Base-by-base conservation (phyloP, 2,329 filamentous ascomycete species). In the Fusarium neocosmosporiellum region DNA sequence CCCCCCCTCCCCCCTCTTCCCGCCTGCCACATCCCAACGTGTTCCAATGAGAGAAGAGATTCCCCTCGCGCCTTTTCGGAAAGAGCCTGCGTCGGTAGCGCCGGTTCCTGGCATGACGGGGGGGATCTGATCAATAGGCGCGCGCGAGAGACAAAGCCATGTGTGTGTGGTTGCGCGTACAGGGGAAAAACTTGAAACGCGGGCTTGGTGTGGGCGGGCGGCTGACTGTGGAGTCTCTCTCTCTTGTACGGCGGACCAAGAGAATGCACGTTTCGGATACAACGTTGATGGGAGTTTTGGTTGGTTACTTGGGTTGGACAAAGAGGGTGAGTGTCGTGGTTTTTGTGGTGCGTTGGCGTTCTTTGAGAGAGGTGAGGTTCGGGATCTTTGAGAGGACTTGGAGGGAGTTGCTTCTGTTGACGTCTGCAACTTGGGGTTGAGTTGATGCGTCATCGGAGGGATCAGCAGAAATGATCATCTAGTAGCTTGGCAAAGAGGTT, bases 41-140 rank as follows among this genome's bases (percentile, higher is more conserved):
- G 46, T 50, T 50, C 46, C 46, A 50, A 50, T 50, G 3, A 20
- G 24, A 50, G 10, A 7, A 11, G 18, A 50, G 24, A 46, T 46
- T 46, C 41, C 46, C 24, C 46, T 29, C 27, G 18, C 46, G 46
- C 43, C 46, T 50, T 50, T 50, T 57, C 24, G n/a, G 62, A 37
- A 10, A 64, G n/a, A 41, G 20, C 31, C 41, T 64, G 43, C 24
- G 50, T 29, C 50, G 39, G 48, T 57, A 63, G 61, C 61, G 27
- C 27, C 55, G 61, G 72, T 59, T 54, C 72, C 72, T 74, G 69
- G 46, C 69, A 62, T 31, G 46, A 29, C 43, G 43, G 46, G 46
- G 46, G 46, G 43, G 10, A 10, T 27, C 14, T 10, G 43, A 18
- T 48, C 46, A 31, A 50, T 50, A 50, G 27, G 46, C 46, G 46